Base-by-base conservation (phyloP, 805 yeast genomes). In the Candida nitratophila region DNA sequence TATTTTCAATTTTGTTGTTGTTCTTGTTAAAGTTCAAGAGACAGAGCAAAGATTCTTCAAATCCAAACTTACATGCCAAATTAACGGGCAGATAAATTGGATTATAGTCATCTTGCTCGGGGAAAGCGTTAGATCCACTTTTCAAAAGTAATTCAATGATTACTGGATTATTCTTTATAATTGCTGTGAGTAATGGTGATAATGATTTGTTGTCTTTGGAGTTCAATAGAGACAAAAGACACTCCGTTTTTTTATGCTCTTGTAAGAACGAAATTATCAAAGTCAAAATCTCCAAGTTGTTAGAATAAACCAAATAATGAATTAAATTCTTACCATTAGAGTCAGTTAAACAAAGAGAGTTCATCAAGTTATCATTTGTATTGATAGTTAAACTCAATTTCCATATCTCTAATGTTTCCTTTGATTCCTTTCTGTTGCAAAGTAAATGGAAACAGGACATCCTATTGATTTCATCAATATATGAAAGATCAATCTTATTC, bases 51-150 rank as follows among this genome's bases (percentile, higher is more conserved):
- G 86, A 83, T 41, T 78, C 77, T 48, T 72, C 76, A 54, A 86
- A 80, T 14, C 96, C 96, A 47, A 77, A 76, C 55, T 84, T 83
- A 63, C 98, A 93, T 2, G 98, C 96, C 57, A 85, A 79, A 56
- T 86, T 88, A 39, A 93, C 71, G 0, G 91, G 88, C 40, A 82
- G 65, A 57, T 88, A 86, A 47, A 79, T 83, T 34, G 83, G 79
- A 47, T 70, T 74, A 15, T 68, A 61, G 36, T 74, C 78, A 36
- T 72, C 66, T 48, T 72, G 74, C 7, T 50, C 51, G 11, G 78
- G 77, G 26, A 74, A 68, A 3, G 74, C 73, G 48, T 68, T 70
- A 1, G 76, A 71, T 11, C 79, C 81, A 21, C 73, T 65, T 24
- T 67, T 63, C 2, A 79, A 60, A 27, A 85, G 63, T 8, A 73